phyloP scores from a whole-genome alignment of 371 early-diverging fungal genomes.

The Mortierella sp. region DNA sequence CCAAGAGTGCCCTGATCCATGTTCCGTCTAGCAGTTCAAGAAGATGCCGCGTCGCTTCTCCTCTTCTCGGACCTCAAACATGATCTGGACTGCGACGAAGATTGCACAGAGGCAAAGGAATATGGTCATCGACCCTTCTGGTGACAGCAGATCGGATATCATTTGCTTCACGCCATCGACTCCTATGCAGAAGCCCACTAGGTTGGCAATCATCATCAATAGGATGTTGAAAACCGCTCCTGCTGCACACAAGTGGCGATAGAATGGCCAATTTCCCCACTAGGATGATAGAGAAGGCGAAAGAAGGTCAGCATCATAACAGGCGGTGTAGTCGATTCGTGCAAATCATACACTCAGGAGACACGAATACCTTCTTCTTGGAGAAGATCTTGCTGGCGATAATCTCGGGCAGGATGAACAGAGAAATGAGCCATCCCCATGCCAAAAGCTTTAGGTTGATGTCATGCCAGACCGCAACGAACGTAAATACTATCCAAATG shows the following conservation, averaged over 20 bases:
- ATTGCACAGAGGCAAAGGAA: constrained; percentile 59
- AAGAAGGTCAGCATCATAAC: neutral
- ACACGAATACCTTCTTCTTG: constrained; percentile 61
- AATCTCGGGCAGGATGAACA: constrained; percentile 89
- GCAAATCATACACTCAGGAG: too few species aligned
- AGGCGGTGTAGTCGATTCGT: too few species aligned
- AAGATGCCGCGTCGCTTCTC: constrained; percentile 66
- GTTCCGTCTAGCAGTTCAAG: constrained; percentile 34
- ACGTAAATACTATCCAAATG: constrained; percentile 88
- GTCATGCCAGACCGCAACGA: constrained; percentile 97
- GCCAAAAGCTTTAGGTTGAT: constrained; percentile 82
- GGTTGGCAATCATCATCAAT: constrained; percentile 93
- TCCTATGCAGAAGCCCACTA: constrained; percentile 94
- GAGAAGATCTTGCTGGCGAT: constrained; percentile 73
- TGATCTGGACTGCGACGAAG: constrained; percentile 80
- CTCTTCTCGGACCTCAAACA: constrained; percentile 86
- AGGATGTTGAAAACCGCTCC: constrained; percentile 91
- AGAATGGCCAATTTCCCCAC: constrained; percentile 74
- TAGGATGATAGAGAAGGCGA: constrained; percentile 17
- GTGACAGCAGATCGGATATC: constrained; percentile 52
- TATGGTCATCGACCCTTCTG: constrained; percentile 32
- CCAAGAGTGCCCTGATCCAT: neutral
- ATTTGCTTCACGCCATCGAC: constrained; percentile 83
- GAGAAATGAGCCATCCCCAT: constrained; percentile 93
- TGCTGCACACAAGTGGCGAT: constrained; percentile 81